These are phyloP conservation scores for Musa beccarii DNA, from an alignment of 176 grass and related monocot species.

Conservation along the genomic window DNA sequence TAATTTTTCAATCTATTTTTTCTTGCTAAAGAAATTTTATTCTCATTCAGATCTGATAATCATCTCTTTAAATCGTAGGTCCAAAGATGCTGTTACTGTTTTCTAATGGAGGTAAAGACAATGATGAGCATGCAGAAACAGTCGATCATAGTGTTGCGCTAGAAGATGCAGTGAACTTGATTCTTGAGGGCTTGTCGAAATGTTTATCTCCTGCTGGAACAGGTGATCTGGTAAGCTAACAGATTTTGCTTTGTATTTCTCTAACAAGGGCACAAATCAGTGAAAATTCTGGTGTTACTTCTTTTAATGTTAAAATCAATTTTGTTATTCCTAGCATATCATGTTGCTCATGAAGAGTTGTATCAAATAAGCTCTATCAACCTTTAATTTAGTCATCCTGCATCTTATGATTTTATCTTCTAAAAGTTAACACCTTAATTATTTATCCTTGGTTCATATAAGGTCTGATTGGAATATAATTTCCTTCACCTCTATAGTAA, in stretches of 20 bases:
- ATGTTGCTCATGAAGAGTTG: neutral
- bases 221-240: slow-evolving; percentile 48
- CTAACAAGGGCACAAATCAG: neutral
- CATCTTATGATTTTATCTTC: neutral
- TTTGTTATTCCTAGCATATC: neutral
- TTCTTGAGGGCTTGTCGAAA: slow-evolving; percentile 65
- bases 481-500: neutral
- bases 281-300: neutral
- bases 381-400: neutral
- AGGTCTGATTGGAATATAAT: neutral
- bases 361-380: neutral
- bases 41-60: neutral
- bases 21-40: slow-evolving; percentile 15
- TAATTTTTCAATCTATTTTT: neutral
- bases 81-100: slow-evolving; percentile 49
- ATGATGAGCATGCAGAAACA: slow-evolving; percentile 26
- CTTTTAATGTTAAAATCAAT: no score
- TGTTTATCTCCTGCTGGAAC: slow-evolving; percentile 42
- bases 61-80: slow-evolving; percentile 33
- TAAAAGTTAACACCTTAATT: neutral
- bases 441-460: neutral
- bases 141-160: slow-evolving; percentile 31
- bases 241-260: neutral
- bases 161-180: slow-evolving; percentile 37
- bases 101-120: slow-evolving; percentile 45